Conservation (phyloP, 2,329 filamentous ascomycete species). For the Alternaria brassicae region DNA sequence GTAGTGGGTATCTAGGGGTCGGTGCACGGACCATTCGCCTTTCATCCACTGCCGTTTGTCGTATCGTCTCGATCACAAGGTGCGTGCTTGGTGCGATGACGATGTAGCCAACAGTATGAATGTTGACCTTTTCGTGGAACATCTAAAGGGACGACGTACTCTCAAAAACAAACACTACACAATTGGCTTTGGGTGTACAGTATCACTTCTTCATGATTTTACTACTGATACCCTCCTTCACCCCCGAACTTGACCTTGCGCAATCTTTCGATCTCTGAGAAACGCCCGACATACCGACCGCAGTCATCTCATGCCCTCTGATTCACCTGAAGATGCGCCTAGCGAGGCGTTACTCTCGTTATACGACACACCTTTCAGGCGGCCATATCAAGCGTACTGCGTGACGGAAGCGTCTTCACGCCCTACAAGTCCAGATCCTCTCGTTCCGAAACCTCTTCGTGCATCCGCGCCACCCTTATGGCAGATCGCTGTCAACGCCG, state of each 20-base stretch:
- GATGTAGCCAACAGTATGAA: neutral
- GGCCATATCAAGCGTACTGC: conserved; percentile 31
- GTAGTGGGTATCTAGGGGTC: conserved; percentile 26
- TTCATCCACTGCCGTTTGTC: neutral
- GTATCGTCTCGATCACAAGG: neutral
- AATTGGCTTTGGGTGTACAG: neutral
- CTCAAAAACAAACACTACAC: neutral
- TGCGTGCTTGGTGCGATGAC: neutral
- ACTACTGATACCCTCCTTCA: neutral
- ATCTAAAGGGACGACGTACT: neutral
- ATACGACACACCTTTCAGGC: neutral
- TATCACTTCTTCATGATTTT: neutral
- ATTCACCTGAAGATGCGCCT: neutral
- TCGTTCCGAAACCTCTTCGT: conserved; percentile 13
- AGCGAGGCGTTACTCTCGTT: conserved; percentile 5
- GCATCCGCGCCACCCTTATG: neutral
- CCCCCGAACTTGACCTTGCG: neutral
- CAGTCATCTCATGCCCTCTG: neutral
- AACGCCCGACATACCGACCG: neutral
- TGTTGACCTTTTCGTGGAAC: conserved; percentile 1
- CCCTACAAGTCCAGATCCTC: conserved; percentile 20
- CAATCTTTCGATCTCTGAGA: neutral
- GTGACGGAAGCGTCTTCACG: conserved; percentile 28
- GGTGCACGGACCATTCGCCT: neutral
- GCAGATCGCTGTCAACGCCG: neutral